phyloP scores from a whole-genome alignment of 768 basidiomycete species.

The Gymnopilus dilepis region DNA sequence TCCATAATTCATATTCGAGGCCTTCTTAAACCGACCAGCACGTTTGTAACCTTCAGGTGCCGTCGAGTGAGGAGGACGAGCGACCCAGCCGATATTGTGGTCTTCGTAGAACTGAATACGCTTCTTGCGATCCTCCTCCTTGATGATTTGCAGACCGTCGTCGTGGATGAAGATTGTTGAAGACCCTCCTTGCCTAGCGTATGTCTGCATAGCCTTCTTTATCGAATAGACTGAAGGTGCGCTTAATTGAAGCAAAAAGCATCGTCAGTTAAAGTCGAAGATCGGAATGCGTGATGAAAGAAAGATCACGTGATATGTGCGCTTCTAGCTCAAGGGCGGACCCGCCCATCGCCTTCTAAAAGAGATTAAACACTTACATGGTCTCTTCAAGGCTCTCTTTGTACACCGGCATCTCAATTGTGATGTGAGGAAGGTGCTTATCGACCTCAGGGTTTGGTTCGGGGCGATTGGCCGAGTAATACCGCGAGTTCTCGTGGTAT shows the following conservation, averaged over 20 bases:
- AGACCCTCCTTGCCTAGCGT: constrained; percentile 87
- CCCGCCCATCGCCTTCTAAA: constrained; percentile 9
- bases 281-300: not conserved
- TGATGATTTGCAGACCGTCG: constrained; percentile 77
- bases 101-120: constrained; percentile 78
- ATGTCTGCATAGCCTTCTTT: constrained; percentile 90
- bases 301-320: constrained; percentile 4
- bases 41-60: constrained; percentile 73
- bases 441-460: constrained; percentile 68
- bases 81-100: constrained; percentile 83
- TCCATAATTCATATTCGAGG: constrained; percentile 88
- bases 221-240: constrained; percentile 76
- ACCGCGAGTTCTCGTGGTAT: constrained; percentile 83
- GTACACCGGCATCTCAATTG: constrained; percentile 87
- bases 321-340: not conserved
- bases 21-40: constrained; percentile 91
- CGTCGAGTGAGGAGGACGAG: constrained; percentile 73
- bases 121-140: constrained; percentile 62
- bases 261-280: constrained; percentile 21
- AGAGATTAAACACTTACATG: constrained; percentile 58
- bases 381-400: constrained; percentile 84
- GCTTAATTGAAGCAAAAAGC: constrained; percentile 39
- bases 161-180: constrained; percentile 83
- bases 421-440: constrained; percentile 70
- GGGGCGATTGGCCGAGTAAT: constrained; percentile 76